phyloP scores from a whole-genome alignment of 2,329 filamentous ascomycete genomes.

The Colletotrichum melonis region DNA sequence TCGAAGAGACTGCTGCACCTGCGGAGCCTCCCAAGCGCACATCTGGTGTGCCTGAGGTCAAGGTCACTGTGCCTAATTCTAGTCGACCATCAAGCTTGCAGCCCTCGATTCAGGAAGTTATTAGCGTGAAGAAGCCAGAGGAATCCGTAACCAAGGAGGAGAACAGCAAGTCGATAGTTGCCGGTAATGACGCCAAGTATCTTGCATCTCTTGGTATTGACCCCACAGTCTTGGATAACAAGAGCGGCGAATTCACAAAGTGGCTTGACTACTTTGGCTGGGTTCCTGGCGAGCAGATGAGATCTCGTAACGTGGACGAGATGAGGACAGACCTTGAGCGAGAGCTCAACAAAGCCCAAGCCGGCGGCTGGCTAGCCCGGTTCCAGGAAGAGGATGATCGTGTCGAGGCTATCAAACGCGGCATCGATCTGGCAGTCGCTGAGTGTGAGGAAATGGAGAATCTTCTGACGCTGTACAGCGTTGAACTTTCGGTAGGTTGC shows the following conservation, averaged over 20 bases:
- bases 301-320: conserved; percentile 80
- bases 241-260: conserved; percentile 83
- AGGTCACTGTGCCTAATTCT: conserved; percentile 62
- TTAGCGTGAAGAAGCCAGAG: conserved; percentile 29
- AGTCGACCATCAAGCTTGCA: conserved; percentile 54
- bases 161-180: conserved; percentile 69
- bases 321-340: conserved; percentile 86
- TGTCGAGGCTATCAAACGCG: conserved; percentile 84
- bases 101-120: conserved; percentile 47
- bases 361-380: conserved; percentile 90
- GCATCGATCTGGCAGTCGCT: conserved; percentile 89
- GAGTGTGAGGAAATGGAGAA: conserved; percentile 98
- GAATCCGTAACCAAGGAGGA: conserved; percentile 55
- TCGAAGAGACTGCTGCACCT: conserved; percentile 40
- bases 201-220: conserved; percentile 83
- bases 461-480: conserved; percentile 90
- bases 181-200: conserved; percentile 83
- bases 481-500: conserved; percentile 84
- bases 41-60: conserved; percentile 66
- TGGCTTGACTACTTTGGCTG: conserved; percentile 90
- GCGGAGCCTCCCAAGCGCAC: conserved; percentile 45
- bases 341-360: conserved; percentile 90
- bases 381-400: conserved; percentile 89
- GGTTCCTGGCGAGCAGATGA: conserved; percentile 80
- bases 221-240: conserved; percentile 77